phyloP scores from a whole-genome alignment of 2,329 filamentous ascomycete species.

The Ophiostoma angusticollis region DNA sequence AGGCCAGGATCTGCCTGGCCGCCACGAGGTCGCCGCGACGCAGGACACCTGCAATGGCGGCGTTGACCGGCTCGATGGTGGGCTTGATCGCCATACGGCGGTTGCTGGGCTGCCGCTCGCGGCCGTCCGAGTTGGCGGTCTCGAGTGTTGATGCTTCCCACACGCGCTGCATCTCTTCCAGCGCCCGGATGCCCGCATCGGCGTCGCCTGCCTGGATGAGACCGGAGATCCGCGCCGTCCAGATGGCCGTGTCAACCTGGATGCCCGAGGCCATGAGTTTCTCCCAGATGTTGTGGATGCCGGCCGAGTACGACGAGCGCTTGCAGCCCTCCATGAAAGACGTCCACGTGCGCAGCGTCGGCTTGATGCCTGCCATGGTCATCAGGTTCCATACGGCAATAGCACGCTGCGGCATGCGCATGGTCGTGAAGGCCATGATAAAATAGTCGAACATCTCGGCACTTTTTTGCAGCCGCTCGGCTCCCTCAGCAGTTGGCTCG shows the following conservation, averaged over 20 bases:
- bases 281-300: conserved; percentile 54
- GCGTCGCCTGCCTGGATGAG: conserved; percentile 44
- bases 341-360: conserved; percentile 56
- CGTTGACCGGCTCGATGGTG: conserved; percentile 53
- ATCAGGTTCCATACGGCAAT: conserved; percentile 29
- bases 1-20: conserved; percentile 43
- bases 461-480: conserved; percentile 11
- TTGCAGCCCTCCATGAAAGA: conserved; percentile 61
- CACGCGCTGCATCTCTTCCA: conserved; percentile 50
- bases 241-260: conserved; percentile 50
- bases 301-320: conserved; percentile 42
- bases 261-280: conserved; percentile 45
- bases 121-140: not conserved
- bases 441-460: conserved; percentile 22
- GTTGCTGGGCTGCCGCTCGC: not conserved
- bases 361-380: conserved; percentile 35
- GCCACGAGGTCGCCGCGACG: conserved; percentile 31
- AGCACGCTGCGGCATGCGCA: conserved; percentile 19
- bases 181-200: conserved; percentile 45
- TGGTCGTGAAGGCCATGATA: conserved; percentile 22
- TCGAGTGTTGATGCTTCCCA: conserved; percentile 34
- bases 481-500: conserved; percentile 11
- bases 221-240: conserved; percentile 58
- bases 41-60: conserved; percentile 52
- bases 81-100: conserved; percentile 39